These are phyloP conservation scores for Populus simonii DNA, from an alignment of 345 rosid genomes.

Conservation along the genomic window DNA sequence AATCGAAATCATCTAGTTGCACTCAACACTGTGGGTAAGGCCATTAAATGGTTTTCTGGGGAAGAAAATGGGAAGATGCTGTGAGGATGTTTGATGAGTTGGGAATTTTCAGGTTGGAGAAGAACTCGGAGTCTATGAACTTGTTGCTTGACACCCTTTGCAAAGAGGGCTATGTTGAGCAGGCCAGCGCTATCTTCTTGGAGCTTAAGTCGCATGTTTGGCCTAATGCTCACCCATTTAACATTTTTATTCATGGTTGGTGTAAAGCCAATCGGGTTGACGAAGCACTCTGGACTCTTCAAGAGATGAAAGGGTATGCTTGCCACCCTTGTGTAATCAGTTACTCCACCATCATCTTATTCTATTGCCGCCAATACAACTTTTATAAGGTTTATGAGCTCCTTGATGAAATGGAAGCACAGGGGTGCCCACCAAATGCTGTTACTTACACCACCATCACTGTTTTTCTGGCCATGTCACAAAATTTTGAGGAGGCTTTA, in stretches of 20 bases:
- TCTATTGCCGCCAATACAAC: slow-evolving; percentile 14
- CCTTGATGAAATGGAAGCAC: slow-evolving; percentile 62
- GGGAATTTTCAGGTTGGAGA: slow-evolving; percentile 54
- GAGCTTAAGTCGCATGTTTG: slow-evolving; percentile 55
- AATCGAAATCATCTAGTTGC: slow-evolving; percentile 38
- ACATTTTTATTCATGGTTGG: slow-evolving; percentile 88
- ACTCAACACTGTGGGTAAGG: slow-evolving; percentile 52
- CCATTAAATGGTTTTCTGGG: slow-evolving; percentile 76
- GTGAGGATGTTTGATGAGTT: slow-evolving; percentile 58
- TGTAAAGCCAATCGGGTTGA: slow-evolving; percentile 67
- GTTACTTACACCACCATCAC: slow-evolving; percentile 60
- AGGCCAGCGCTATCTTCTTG: slow-evolving; percentile 55
- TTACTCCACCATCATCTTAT: slow-evolving; percentile 62
- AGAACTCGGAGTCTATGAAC: slow-evolving; percentile 74
- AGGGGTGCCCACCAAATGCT: slow-evolving; percentile 57
- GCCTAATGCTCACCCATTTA: slow-evolving; percentile 67
- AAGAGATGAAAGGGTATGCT: slow-evolving; percentile 84
- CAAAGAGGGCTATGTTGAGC: slow-evolving; percentile 67
- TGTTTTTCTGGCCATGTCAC: slow-evolving; percentile 53
- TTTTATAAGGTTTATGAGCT: slow-evolving; percentile 55
- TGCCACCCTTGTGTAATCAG: slow-evolving; percentile 63
- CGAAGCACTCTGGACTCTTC: slow-evolving; percentile 84
- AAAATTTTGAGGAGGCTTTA: slow-evolving; percentile 55
- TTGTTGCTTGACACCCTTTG: slow-evolving; percentile 74
- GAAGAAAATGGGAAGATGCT: slow-evolving; percentile 83